Evolutionary conservation across 805 yeast genomes (phyloP), one percentile per base, ranked within the genome.

Genomic region (Schizosaccharomyces lindneri): DNA sequence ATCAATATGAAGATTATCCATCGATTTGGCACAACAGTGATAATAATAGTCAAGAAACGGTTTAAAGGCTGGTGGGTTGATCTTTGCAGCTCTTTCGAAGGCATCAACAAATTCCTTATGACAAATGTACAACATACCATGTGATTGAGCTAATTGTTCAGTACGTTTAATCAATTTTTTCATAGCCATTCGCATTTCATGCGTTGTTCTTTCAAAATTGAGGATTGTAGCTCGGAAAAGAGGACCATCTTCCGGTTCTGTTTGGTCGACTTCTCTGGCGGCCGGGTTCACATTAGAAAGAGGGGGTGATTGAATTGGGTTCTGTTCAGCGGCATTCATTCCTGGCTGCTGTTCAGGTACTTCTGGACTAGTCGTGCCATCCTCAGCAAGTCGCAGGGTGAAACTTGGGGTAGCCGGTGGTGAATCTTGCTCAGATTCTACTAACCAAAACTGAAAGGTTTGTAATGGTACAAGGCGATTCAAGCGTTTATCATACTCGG

Each of bases 161-260:
- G 73, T 68, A 11, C 75, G 69, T 62, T 74, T 74, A 51, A 74
- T 67, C 3, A 75, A 65, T 62, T 65, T 68, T 64, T 75, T 75
- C 48, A 71, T 65, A 32, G 67, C 65, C 29, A 68, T 63, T 59
- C 74, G 73, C 60, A 73, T 64, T 31, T 65, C 63, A 6, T 70
- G 68, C 0, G 74, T 68, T 60, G 68, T 67, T 57, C 72, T 70
- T 63, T 75, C 78, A 65, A 75, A 67, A 6, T 67, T 63, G 15
- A 71, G 67, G 17, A 75, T 66, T 4, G 76, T 70, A 24, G 76
- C 74, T 21, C 78, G 67, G 65, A 75, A 75, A 27, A 73, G 67
- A 3, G 78, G 78, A 6, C 78, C 77, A 60, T 75, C 78, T 61
- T 74, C 77, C 5, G 73, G 72, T 62, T 71, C 73, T n/a, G 69